Evolutionary conservation across 2,329 filamentous ascomycete genomes (phyloP).

Genomic region (Tolypocladium guangdongense): DNA sequence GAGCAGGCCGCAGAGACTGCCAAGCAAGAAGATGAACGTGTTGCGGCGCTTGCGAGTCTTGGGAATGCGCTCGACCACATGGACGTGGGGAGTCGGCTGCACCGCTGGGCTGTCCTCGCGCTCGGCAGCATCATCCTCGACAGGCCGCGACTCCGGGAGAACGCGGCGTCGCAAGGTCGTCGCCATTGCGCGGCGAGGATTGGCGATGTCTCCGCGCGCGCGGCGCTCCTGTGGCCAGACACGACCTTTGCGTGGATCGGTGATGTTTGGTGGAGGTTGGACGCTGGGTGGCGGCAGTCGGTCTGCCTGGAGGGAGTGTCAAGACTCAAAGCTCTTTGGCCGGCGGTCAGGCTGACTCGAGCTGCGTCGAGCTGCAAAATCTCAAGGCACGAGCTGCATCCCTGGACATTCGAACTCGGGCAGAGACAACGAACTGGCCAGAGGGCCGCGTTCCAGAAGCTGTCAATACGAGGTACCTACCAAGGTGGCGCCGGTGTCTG

Average conservation of each 20-base stretch:
- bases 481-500: no score
- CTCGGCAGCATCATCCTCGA: slow-evolving; percentile 11
- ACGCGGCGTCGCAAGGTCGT: slow-evolving; percentile 23
- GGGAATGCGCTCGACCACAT: slow-evolving; percentile 30
- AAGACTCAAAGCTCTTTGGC: background rate
- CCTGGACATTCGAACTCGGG: background rate
- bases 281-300: no score
- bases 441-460: no score
- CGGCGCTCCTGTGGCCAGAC: background rate
- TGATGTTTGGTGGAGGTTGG: background rate
- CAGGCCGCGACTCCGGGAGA: slow-evolving; percentile 10
- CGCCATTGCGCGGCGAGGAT: slow-evolving; percentile 13
- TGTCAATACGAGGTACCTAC: no score
- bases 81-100: slow-evolving; percentile 22
- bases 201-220: background rate
- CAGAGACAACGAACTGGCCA: no score
- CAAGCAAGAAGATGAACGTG: slow-evolving; percentile 75
- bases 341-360: background rate
- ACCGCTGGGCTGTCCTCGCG: slow-evolving; percentile 17
- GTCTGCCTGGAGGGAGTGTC: background rate
- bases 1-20: slow-evolving; percentile 83
- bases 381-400: background rate
- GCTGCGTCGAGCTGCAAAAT: background rate
- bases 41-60: slow-evolving; percentile 61
- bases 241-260: background rate